phyloP scores from a whole-genome alignment of 176 grass and related monocot species.

The Lolium rigidum region DNA sequence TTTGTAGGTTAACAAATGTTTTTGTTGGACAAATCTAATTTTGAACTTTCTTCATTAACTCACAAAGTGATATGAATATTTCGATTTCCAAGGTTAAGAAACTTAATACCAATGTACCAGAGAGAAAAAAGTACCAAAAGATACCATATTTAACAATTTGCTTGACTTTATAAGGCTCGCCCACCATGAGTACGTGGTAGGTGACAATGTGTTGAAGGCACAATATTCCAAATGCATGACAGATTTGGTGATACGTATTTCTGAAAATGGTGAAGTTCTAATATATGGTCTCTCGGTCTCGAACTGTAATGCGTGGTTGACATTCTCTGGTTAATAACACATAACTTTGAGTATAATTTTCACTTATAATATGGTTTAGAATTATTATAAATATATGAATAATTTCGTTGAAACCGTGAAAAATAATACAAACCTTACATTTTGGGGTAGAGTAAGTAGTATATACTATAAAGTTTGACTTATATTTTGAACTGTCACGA shows the following conservation, averaged over 20 bases:
- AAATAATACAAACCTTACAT: too few relatives aligned
- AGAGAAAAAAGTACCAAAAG: too few relatives aligned
- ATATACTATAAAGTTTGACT: too few relatives aligned
- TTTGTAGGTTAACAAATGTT: not conserved
- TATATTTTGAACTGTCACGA: too few relatives aligned
- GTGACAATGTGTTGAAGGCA: not conserved
- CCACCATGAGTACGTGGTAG: not conserved
- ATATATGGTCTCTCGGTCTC: too few relatives aligned
- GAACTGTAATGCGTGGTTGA: too few relatives aligned
- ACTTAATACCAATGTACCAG: not conserved
- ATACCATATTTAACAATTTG: not conserved
- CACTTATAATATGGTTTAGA: too few relatives aligned
- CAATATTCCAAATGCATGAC: not conserved
- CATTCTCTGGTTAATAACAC: too few relatives aligned
- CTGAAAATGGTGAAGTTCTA: not conserved
- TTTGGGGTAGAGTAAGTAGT: too few relatives aligned
- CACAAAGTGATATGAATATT: not conserved
- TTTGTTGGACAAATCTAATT: slow-evolving; percentile 33
- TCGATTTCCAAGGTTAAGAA: not conserved
- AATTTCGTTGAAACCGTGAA: too few relatives aligned
- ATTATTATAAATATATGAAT: too few relatives aligned
- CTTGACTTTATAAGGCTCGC: not conserved
- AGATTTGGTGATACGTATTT: not conserved
- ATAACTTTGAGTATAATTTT: too few relatives aligned
- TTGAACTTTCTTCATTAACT: not conserved